Evolutionary conservation across 306 rosid species (phyloP).

Genomic region (Carpinus viminea): DNA sequence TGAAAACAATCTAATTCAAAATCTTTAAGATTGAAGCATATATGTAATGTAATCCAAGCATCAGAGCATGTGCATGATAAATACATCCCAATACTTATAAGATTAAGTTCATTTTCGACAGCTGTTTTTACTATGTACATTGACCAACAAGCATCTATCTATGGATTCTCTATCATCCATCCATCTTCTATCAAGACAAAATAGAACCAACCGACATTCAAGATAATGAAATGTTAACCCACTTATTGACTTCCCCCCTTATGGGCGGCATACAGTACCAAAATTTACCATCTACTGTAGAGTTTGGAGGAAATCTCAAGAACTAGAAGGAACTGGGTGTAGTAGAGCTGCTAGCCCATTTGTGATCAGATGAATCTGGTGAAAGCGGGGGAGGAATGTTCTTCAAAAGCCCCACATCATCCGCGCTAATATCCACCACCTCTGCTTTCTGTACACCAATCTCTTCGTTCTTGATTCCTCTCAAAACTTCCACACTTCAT

Average conservation of each 20-base stretch:
- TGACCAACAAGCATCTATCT: neutral
- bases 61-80: constrained; percentile 23
- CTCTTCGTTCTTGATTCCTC: constrained; percentile 52
- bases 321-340: constrained; percentile 50
- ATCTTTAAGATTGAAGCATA: neutral
- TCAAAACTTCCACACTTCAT: constrained; percentile 63
- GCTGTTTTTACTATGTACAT: constrained; percentile 15
- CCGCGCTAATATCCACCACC: constrained; percentile 46
- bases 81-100: constrained; percentile 14
- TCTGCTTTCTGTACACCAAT: constrained; percentile 27
- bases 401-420: constrained; percentile 58
- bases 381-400: constrained; percentile 51
- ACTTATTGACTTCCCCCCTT: neutral
- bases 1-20: no score
- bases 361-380: constrained; percentile 55
- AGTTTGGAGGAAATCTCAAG: constrained; percentile 27
- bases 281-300: constrained; percentile 17
- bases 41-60: neutral
- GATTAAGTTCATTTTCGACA: neutral
- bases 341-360: constrained; percentile 73
- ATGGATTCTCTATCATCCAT: neutral
- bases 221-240: neutral
- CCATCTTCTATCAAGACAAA: neutral
- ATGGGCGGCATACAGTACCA: constrained; percentile 10
- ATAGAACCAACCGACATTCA: constrained; percentile 7